Base-by-base conservation (phyloP, 495 filamentous ascomycete genomes). In the Cenococcum geophilum region DNA sequence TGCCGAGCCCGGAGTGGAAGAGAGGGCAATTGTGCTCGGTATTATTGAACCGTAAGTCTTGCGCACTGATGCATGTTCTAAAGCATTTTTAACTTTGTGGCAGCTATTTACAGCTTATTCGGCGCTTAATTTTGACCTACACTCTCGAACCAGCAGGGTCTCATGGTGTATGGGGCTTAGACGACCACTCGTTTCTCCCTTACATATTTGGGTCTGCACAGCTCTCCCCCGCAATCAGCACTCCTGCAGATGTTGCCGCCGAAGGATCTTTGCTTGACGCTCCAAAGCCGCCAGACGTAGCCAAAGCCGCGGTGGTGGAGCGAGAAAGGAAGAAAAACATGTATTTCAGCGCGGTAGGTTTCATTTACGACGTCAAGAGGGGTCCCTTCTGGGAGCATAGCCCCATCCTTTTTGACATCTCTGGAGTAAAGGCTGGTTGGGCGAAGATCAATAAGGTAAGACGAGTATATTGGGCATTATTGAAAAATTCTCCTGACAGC, bases 351-450 rank as follows among this genome's bases (percentile, higher is more conserved):
- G 95, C 93, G n/a, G 82, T 99, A 63, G 92, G 89, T 9, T 99
- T 99, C 76, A 97, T 99, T 69, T 87, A 96, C 71, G 95, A 97
- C 75, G 93, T 99, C 55, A 99, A 99, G 72, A 90, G 78, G 57
- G 93, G 93, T 0, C 93, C 95, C 0, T 99, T 99, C 74, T 97
- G 93, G 95, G 93, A 97, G 67, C 93, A 99, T 69, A 95, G 89
- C 60, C 95, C 91, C 1, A 92, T 95, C 70, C 78, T 99, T 18
- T 99, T 85, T 70, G 95, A 99, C 74, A 91, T 99, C 35, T 92
- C 88, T 4, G 93, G 93, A 18, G 84, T 99, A 59, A 83, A 80
- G 59, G 82, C 87, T 57, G 95, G 93, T 35, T 99, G 93, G 93
- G 93, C 86, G 25, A 99, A 99, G 76, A 95, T 99, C 64, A 97